A percentile compares a stretch with the other conserved stretches of the same genome.
These are phyloP conservation scores for Boletus rufocinnamomeus DNA, from an alignment of 768 basidiomycete species.

Conservation along the genomic window DNA sequence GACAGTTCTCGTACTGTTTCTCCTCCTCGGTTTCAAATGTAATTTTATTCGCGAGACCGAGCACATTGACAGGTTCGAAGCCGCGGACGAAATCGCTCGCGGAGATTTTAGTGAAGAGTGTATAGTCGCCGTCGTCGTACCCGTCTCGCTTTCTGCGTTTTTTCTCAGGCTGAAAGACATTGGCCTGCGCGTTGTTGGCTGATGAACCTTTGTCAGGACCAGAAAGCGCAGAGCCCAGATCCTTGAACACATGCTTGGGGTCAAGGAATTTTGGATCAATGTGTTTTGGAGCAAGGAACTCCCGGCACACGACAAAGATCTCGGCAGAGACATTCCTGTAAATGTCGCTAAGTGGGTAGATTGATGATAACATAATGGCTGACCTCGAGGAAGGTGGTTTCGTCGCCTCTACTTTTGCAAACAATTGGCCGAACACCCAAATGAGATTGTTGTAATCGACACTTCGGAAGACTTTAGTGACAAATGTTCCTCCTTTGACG, in stretches of 20 bases:
- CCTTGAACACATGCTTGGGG: constrained; percentile 97
- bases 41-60: constrained; percentile 80
- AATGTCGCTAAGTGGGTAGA: background rate
- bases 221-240: constrained; percentile 54
- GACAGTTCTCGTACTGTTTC: constrained; percentile 55
- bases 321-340: constrained; percentile 96
- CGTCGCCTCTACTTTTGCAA: constrained; percentile 95
- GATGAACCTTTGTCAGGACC: constrained; percentile 54
- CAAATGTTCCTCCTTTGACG: constrained; percentile 89
- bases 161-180: constrained; percentile 97
- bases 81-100: constrained; percentile 72
- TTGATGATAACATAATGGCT: constrained; percentile 16
- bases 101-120: constrained; percentile 72
- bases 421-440: constrained; percentile 98
- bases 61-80: constrained; percentile 72
- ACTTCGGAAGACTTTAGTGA: constrained; percentile 98
- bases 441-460: constrained; percentile 98
- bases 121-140: constrained; percentile 94
- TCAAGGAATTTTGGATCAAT: constrained; percentile 99
- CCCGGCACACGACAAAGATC: constrained; percentile 98
- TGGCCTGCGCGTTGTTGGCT: constrained; percentile 72
- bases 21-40: constrained; percentile 82
- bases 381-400: constrained; percentile 97
- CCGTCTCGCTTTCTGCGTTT: constrained; percentile 91
- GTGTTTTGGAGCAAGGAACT: constrained; percentile 90